phyloP scores from a whole-genome alignment of 495 filamentous ascomycete genomes.

The Aspergillus nanangensis region DNA sequence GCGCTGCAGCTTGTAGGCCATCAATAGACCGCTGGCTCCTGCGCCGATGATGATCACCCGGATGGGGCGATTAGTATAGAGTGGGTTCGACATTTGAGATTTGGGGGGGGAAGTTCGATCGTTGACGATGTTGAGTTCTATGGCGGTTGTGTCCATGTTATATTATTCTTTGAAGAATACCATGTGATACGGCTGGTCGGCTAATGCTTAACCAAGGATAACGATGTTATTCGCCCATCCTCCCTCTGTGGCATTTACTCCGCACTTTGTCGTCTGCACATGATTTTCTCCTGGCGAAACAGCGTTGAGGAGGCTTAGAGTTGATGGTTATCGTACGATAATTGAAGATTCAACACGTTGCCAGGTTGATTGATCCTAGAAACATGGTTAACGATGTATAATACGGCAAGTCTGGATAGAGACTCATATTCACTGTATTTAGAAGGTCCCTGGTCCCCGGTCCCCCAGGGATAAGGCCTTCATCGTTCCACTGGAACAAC shows the following conservation, averaged over 20 bases:
- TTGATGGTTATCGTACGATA: background rate
- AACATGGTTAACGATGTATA: too few species aligned
- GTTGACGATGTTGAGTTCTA: background rate
- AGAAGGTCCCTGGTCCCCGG: too few species aligned
- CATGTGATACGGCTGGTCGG: background rate
- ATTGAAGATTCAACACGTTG: too few species aligned
- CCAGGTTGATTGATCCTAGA: too few species aligned
- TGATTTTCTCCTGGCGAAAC: background rate
- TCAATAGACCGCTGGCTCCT: background rate
- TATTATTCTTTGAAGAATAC: background rate
- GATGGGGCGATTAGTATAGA: background rate
- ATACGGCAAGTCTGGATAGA: too few species aligned
- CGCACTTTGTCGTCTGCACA: background rate
- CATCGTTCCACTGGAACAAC: too few species aligned
- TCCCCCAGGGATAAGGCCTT: too few species aligned
- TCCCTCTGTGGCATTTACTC: background rate
- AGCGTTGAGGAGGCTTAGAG: background rate
- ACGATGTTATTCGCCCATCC: background rate
- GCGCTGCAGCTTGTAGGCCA: background rate
- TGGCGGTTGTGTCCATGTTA: background rate
- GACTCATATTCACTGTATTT: too few species aligned
- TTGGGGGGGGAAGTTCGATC: background rate
- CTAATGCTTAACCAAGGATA: background rate
- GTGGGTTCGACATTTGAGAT: background rate
- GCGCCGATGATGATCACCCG: background rate